Base-by-base conservation (phyloP, 116 monocot species). In the Trichopus zeylanicus region DNA sequence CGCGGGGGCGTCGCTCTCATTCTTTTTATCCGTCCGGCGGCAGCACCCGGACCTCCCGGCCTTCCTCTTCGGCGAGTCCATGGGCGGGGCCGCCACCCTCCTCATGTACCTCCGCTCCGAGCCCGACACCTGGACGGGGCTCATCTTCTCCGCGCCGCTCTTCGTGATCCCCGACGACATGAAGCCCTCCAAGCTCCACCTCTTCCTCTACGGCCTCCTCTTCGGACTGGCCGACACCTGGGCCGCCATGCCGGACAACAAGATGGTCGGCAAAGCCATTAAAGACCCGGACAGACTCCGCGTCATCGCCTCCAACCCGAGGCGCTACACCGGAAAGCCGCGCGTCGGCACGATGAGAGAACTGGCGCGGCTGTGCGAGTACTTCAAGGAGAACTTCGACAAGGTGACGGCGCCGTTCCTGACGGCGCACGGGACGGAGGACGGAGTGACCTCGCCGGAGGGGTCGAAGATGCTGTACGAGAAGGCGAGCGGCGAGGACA, bases 291-390 rank as follows among this genome's bases (percentile, higher is more conserved):
- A 83, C 7, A 66, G 57, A 19, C 81, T 94, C 48, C 63, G 68
- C 35, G n/a, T 86, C 37, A 86, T 94, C 65, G 86, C 89, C 10
- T 53, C 83, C 6, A 94, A 94, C 53, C 94, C 94, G 20, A 31
- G 94, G 57, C 63, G 89, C 55, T 92, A 94, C 63, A 63, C 57
- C 31, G 94, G 83, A 25, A 52, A 39, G 26, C 81, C 89, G 20
- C 72, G 94, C 46, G 89, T 94, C 31, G 94, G 94, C 23, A 94
- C 89, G 20, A 94, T 94, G 94, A 69, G 94, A 56, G 94, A 94
- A 72, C 71, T 94, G 1, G 51, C 66, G 19, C 35, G 94, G 39
- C 60, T 89, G 33, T 68, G 66, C 47, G 89, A 71, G 29, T 63
- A 71, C 78, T 35, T 94, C 16, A 75, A 76, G 66, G 68, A 58